Percentiles rank a stretch among this genome's conserved stretches.
Conservation (phyloP, 352 stramenopile species). For the Phytophthora citricola region DNA sequence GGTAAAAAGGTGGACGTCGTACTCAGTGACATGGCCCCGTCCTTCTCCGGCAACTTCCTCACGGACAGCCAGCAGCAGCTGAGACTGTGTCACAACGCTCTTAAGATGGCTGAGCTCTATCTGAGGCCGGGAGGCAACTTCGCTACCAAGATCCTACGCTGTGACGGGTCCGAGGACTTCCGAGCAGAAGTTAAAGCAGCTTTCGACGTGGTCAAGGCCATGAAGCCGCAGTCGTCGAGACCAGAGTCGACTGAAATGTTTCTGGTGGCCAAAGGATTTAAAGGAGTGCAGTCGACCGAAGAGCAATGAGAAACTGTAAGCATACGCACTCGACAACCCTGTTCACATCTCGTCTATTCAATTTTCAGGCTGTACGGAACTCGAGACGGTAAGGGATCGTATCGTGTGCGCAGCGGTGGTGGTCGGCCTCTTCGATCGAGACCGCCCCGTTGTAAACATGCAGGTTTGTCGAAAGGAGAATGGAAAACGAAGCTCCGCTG, state of each 20-base stretch:
- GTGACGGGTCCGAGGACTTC: conserved; percentile 82
- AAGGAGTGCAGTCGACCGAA: conserved; percentile 16
- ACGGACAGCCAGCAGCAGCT: conserved; percentile 82
- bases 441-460: conserved; percentile 34
- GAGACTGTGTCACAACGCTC: conserved; percentile 85
- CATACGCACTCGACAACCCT: not conserved
- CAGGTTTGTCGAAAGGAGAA: conserved; percentile 33
- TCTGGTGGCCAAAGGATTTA: conserved; percentile 78
- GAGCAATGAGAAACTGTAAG: not conserved
- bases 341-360: conserved; percentile 47
- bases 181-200: conserved; percentile 71
- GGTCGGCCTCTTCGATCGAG: conserved; percentile 40
- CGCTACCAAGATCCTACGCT: conserved; percentile 83
- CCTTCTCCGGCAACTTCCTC: conserved; percentile 81
- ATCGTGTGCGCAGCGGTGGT: conserved; percentile 25
- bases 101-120: conserved; percentile 87
- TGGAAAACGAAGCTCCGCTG: conserved; percentile 29
- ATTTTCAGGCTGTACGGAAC: conserved; percentile 29
- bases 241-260: conserved; percentile 90
- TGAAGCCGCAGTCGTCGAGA: conserved; percentile 83
- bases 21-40: conserved; percentile 90
- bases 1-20: conserved; percentile 74
- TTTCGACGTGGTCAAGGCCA: conserved; percentile 71
- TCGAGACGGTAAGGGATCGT: conserved; percentile 30
- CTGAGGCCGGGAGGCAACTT: conserved; percentile 80